phyloP scores from a whole-genome alignment of 345 rosid genomes.

The Gossypium stocksii region DNA sequence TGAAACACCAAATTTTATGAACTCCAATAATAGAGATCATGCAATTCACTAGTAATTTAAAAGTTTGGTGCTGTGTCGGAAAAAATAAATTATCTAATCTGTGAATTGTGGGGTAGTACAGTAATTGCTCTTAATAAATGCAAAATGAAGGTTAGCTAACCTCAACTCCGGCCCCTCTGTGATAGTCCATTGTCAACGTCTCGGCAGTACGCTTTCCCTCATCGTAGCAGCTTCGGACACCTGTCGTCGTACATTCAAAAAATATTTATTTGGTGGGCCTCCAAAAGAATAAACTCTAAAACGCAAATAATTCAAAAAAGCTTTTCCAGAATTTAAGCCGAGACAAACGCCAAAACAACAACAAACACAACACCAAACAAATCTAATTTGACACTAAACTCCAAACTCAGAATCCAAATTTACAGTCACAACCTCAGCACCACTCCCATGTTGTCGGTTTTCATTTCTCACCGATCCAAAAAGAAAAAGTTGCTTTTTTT shows the following conservation, averaged over 20 bases:
- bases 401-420: neutral
- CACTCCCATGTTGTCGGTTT: neutral
- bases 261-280: neutral
- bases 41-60: neutral
- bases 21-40: neutral
- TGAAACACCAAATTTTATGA: conserved; percentile 22
- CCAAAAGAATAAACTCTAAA: neutral
- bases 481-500: neutral
- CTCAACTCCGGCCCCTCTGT: conserved; percentile 90
- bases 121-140: no score
- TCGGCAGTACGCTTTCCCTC: conserved; percentile 99
- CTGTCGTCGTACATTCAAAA: conserved; percentile 36
- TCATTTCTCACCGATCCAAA: neutral
- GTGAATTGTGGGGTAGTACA: no score
- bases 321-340: conserved; percentile 5
- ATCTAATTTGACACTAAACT: conserved; percentile 9
- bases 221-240: conserved; percentile 98
- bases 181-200: conserved; percentile 96
- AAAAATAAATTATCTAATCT: neutral
- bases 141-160: conserved; percentile 26
- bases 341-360: neutral
- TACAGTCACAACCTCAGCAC: neutral
- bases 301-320: neutral
- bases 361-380: conserved; percentile 1
- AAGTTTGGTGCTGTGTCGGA: neutral